Evolutionary conservation across 73 alveolate species (phyloP).

Genomic region (Tetrahymena elliotti): DNA sequence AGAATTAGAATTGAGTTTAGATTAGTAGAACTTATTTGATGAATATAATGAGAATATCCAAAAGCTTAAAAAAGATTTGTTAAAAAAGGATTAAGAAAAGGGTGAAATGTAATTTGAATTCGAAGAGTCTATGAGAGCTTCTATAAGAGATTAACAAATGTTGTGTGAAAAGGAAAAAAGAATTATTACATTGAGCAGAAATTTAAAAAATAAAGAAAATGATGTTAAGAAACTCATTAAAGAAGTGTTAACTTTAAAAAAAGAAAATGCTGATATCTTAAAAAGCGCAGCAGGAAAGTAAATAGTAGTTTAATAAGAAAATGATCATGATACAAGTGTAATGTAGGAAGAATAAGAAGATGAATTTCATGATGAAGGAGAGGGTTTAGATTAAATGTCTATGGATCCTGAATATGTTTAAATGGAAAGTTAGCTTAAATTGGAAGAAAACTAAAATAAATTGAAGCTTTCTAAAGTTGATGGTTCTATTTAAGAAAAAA

Average conservation of each 20-base stretch:
- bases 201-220: neutral
- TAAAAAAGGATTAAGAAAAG: slow-evolving; percentile 4
- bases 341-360: slow-evolving; percentile 6
- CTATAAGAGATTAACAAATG: slow-evolving; percentile 20
- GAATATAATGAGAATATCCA: slow-evolving; percentile 38
- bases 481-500: slow-evolving; percentile 7
- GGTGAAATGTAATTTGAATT: slow-evolving; percentile 30
- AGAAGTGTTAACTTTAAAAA: neutral
- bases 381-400: neutral
- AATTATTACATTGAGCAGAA: slow-evolving; percentile 43
- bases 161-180: slow-evolving; percentile 39
- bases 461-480: slow-evolving; percentile 32
- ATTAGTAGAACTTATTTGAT: slow-evolving; percentile 7
- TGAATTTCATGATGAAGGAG: neutral
- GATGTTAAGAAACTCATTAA: neutral
- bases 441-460: slow-evolving; percentile 3
- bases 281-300: neutral
- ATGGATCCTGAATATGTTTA: slow-evolving; percentile 1
- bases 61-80: slow-evolving; percentile 31
- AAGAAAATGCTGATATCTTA: neutral
- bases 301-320: neutral
- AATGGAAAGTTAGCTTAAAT: neutral
- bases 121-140: slow-evolving; percentile 15
- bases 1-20: neutral
- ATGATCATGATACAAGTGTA: neutral